Conservation (phyloP, 2,329 filamentous ascomycete genomes). For the Paracoccidioides brasiliensis region DNA sequence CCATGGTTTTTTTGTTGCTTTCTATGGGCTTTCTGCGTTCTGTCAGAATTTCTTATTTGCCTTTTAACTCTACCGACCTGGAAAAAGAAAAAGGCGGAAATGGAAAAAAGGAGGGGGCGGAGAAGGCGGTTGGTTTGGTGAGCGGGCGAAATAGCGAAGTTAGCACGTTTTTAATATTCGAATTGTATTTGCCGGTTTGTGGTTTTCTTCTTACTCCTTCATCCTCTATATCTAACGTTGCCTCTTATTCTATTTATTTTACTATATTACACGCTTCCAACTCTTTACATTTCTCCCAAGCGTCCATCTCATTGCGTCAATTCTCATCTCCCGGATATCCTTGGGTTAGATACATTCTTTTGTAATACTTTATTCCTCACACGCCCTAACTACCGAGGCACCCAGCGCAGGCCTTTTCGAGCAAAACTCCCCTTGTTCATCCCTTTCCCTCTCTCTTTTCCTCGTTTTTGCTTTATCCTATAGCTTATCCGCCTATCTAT, state of each 20-base stretch:
- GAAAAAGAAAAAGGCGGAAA: background rate
- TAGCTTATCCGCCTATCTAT: background rate
- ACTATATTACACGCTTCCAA: background rate
- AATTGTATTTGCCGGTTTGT: constrained; percentile 2
- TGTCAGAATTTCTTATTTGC: background rate
- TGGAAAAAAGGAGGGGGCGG: background rate
- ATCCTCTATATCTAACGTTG: background rate
- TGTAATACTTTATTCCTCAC: background rate
- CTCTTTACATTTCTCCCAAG: background rate
- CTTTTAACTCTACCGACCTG: background rate
- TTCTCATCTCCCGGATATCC: background rate
- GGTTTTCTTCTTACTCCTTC: background rate
- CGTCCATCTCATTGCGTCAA: background rate
- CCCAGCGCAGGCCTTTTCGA: background rate
- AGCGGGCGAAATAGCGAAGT: background rate
- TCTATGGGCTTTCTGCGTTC: background rate
- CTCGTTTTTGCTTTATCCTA: background rate
- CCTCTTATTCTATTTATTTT: background rate
- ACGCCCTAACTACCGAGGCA: no score
- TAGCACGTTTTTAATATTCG: constrained; percentile 3
- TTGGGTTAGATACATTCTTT: background rate
- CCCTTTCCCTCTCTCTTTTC: background rate
- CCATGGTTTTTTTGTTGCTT: background rate
- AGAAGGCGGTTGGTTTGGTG: background rate
- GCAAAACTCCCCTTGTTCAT: background rate